These are phyloP conservation scores for Fusarium pininemorale DNA, from an alignment of 2,329 filamentous ascomycete genomes.

Conservation along the genomic window DNA sequence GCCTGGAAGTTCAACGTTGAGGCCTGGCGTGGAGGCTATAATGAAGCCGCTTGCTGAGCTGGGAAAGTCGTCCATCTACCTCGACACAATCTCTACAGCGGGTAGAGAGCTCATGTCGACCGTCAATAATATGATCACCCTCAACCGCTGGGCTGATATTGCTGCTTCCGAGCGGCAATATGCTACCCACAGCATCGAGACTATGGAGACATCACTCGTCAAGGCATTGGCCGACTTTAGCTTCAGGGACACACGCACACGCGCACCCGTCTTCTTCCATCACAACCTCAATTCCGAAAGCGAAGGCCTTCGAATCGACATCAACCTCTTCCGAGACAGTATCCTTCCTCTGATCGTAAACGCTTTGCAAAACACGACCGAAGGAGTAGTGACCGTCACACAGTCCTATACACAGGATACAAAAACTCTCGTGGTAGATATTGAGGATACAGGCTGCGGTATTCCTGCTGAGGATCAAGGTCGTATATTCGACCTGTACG, in stretches of 20 bases:
- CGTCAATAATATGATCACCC: slow-evolving; percentile 55
- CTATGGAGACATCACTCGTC: slow-evolving; percentile 22
- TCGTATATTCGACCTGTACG: slow-evolving; percentile 55
- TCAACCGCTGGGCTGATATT: slow-evolving; percentile 51
- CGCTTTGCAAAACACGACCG: slow-evolving; percentile 51
- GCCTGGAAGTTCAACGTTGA: not conserved
- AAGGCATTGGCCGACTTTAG: slow-evolving; percentile 7
- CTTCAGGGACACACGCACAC: slow-evolving; percentile 9
- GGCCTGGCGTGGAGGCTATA: not conserved
- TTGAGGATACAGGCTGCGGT: slow-evolving; percentile 54
- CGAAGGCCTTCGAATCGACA: slow-evolving; percentile 48
- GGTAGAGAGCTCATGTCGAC: slow-evolving; percentile 55
- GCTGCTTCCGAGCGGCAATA: slow-evolving; percentile 44
- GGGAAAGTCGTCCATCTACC: slow-evolving; percentile 24
- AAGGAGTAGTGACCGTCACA: slow-evolving; percentile 49
- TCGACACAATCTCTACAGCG: slow-evolving; percentile 50
- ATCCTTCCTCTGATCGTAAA: slow-evolving; percentile 53
- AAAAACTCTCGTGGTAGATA: slow-evolving; percentile 48
- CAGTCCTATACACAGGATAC: slow-evolving; percentile 44
- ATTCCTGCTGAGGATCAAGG: slow-evolving; percentile 47
- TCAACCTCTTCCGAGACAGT: slow-evolving; percentile 53
- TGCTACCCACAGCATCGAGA: slow-evolving; percentile 28
- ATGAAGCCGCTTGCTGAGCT: slow-evolving; percentile 1
- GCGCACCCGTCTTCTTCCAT: slow-evolving; percentile 29
- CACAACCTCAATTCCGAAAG: slow-evolving; percentile 23